Base-by-base conservation (phyloP, 2,329 filamentous ascomycete species). In the Hypoxylon sp. region DNA sequence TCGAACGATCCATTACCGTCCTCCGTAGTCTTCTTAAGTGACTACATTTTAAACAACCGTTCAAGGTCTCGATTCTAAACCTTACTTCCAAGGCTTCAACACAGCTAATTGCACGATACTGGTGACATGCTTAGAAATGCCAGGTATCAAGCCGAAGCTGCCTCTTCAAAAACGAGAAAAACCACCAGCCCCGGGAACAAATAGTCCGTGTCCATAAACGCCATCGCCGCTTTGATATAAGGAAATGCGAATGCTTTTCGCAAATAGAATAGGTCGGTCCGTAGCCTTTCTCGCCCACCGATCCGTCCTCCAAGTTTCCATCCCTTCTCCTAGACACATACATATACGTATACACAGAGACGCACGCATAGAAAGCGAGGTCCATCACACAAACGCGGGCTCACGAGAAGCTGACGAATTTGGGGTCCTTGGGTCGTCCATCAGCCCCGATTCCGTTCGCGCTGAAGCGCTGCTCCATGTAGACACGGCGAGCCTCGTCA, bases 341-440 rank as follows among this genome's bases (percentile, higher is more conserved):
- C 57, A 51, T 19, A 57, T 63, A 38, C 57, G 46, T 25, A 57
- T 63, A 60, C 34, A 62, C 41, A 23, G 50, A n/a, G 38, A 52
- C 10, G 36, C 36, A 17, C 23, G 17, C 46, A 23, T 36, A 34
- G 5, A 25, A 19, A 34, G 21, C 55, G 28, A 32, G 25, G 7
- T 19, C 36, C 45, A 48, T 30, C 19, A 32, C 38, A 30, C 45
- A 59, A 34, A 14, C 19, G 19, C 30, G 5, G 14, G 19, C 57
- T 86, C 77, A 92, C 65, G 90, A 93, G 81, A 98, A 98, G 78
- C 93, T 97, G 65, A 98, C 94, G 78, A 97, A 97, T 83, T 98
- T 98, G 68, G 94, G 94, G 83, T 98, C 95, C 77, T 90, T 87
- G 68, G 96, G 96, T 74, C 90, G 83, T 3, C 96, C 96, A 80